Evolutionary conservation across 495 filamentous ascomycete species (phyloP), one percentile per base, ranked within the genome.

Genomic region (Penicillium dipodomyicola): DNA sequence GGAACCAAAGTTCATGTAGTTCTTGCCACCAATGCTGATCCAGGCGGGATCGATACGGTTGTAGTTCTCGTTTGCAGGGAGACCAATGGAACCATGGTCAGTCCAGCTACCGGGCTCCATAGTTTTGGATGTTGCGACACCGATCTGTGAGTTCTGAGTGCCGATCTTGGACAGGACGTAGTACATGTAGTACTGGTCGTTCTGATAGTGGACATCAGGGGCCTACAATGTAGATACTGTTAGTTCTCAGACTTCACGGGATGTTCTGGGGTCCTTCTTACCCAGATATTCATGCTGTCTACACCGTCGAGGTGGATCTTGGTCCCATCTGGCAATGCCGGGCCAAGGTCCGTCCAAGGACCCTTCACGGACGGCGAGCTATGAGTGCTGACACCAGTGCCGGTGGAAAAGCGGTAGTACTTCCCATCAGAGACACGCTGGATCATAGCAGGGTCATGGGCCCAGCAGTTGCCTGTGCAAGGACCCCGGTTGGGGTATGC

Each of bases 21-120:
- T 76, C 6, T 65, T 66, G 49, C 72, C 74, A 32, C 67, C 71
- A 12, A 73, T 67, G 14, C 62, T 72, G 62, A 88, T 70, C 35
- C 87, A 75, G 68, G 87, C 87, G 3, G 78, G 70, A 63, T 92
- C 88, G 57, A 92, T 91, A 35, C 86, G 81, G 64, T 91, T 90
- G 74, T 86, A 89, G 49, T 65, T 67, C 2, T 72, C 35, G 30
- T 70, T 68, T 9, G 81, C 83, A 3, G 65, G 49, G 43, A 88
- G 67, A 3, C 84, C 85, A 2, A 80, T 78, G 12, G 65, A 52
- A 47, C 75, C 75, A 37, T 74, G 73, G 58, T 78, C 75, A 10
- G 76, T 82, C 80, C 87, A 92, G 25, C 77, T 79, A 37, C 82
- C 84, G 0, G 71, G 62, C 22, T 87, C 81, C 68, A 91, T 69